phyloP scores from a whole-genome alignment of 345 rosid species.

The Populus simonii region DNA sequence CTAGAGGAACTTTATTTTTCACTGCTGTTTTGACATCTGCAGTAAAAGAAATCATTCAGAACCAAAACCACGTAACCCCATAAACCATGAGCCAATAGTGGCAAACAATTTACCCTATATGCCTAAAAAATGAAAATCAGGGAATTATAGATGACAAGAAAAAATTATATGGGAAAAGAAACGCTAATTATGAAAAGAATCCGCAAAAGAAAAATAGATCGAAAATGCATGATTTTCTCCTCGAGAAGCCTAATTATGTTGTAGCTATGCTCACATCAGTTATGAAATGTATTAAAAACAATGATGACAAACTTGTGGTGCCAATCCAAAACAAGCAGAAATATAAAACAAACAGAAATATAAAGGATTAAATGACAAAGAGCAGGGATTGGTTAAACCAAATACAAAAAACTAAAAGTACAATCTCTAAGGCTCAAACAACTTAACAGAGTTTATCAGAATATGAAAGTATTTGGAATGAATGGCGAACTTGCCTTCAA shows the following conservation, averaged over 20 bases:
- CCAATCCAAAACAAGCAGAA: not conserved
- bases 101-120: not conserved
- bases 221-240: not conserved
- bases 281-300: not conserved
- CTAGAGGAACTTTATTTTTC: constrained; percentile 99
- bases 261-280: not conserved
- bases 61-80: not conserved
- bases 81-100: not conserved
- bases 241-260: not conserved
- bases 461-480: not conserved
- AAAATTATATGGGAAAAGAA: not conserved
- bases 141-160: not conserved
- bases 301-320: not conserved
- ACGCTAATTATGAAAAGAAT: not conserved
- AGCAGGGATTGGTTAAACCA: not conserved
- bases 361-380: not conserved
- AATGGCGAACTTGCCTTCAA: constrained; percentile 73
- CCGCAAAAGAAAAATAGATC: not conserved
- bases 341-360: too few relatives aligned
- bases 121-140: not conserved
- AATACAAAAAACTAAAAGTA: not conserved
- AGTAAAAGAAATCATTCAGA: constrained; percentile 22
- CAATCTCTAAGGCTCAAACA: not conserved
- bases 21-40: constrained; percentile 82
- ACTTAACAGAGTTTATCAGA: not conserved